Evolutionary conservation across 1,284 basidiomycete genomes (phyloP), one percentile per base, ranked within the genome.

Genomic region (Apiotrichum laibachii): DNA sequence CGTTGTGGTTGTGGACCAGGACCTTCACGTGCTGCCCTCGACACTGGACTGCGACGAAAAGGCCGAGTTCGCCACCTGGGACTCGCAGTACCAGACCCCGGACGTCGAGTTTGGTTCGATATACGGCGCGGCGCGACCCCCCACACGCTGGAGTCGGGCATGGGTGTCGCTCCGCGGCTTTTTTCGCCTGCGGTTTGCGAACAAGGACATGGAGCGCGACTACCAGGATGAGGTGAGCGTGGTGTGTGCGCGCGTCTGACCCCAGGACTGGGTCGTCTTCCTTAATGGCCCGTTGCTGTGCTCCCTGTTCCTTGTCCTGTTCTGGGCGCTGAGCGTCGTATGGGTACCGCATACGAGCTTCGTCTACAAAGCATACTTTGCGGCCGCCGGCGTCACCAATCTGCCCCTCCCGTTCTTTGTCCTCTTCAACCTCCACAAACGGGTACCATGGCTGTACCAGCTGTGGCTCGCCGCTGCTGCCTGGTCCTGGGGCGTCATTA

Each of bases 321-420:
- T 86, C 64, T 88, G 85, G 15, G 75, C 88, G 26, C 88, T 88
- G 68, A 86, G 85, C 0, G 84, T 92, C 46, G 88, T 84, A 2
- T 76, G 92, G 12, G 88, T 92, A 68, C 86, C 57, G 75, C 88
- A 46, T 82, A 84, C n/a, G 86, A 86, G 0, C 78, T 85, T 48
- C 56, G 85, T 67, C 45, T 71, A 66, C 60, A 63, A 61, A 3
- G 67, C 68, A 11, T 75, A 75, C 49, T 43, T 77, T n/a, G 67
- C 56, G 10, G 49, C 72, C 42, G 66, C 64, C 15, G 77, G 72
- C 11, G 34, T 71, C 44, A 67, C 73, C 54, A 73, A 71, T 2
- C 12, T 77, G 16, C 75, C 76, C 2, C 58, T 77, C 31, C 66
- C 68, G 18, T 22, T 70, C 44, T 50, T 76, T 33, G 69, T 77